phyloP scores from a whole-genome alignment of 345 rosid genomes.

The Acer campestre region DNA sequence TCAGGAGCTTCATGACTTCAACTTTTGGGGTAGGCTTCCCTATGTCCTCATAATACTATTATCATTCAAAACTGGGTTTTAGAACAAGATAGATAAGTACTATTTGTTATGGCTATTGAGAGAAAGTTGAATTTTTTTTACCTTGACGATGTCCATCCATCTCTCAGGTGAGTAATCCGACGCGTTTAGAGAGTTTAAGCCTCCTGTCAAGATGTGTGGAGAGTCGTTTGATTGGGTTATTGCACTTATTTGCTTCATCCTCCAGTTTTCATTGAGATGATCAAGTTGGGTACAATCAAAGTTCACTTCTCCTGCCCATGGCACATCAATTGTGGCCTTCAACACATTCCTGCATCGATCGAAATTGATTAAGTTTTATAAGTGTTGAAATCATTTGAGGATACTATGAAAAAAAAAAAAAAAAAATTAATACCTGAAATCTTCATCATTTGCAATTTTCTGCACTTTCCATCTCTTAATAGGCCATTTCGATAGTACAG shows the following conservation, averaged over 20 bases:
- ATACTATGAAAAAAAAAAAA: no score
- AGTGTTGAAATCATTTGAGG: no score
- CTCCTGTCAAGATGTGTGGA: slow-evolving; percentile 79
- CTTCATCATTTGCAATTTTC: slow-evolving; percentile 78
- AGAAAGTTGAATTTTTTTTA: slow-evolving; percentile 11
- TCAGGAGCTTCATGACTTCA: slow-evolving; percentile 69
- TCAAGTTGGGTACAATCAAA: slow-evolving; percentile 90
- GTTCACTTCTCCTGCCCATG: slow-evolving; percentile 86
- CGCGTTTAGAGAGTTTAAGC: slow-evolving; percentile 70
- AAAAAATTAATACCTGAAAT: slow-evolving; percentile 36
- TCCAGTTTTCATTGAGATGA: slow-evolving; percentile 91
- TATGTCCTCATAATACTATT: slow-evolving; percentile 76
- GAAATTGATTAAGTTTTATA: neutral
- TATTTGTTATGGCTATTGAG: neutral
- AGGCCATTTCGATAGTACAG: slow-evolving; percentile 81
- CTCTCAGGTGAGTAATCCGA: slow-evolving; percentile 83
- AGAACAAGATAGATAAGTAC: neutral
- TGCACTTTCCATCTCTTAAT: slow-evolving; percentile 79
- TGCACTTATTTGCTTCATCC: slow-evolving; percentile 84
- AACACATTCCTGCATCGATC: slow-evolving; percentile 71
- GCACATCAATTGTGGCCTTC: slow-evolving; percentile 76
- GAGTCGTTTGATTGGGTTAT: slow-evolving; percentile 58
- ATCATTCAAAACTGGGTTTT: neutral
- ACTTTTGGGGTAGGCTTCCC: slow-evolving; percentile 88
- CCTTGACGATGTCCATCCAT: slow-evolving; percentile 89